phyloP scores from a whole-genome alignment of 1,284 basidiomycete genomes.

The Trichosporon sp. region DNA sequence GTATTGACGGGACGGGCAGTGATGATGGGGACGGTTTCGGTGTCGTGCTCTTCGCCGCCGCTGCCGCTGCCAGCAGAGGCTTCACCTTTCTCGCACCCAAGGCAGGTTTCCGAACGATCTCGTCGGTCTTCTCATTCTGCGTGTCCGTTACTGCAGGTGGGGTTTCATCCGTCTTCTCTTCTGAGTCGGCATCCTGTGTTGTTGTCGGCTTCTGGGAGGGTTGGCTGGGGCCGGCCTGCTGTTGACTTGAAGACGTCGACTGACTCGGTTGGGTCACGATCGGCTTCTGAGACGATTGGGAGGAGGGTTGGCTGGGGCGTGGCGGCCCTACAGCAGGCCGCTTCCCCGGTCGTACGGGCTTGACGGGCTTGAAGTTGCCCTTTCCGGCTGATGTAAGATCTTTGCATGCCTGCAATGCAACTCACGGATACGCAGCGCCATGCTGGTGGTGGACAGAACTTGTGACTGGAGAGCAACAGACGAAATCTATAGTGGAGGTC shows the following conservation, averaged over 20 bases:
- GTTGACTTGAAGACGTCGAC: background rate
- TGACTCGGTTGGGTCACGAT: background rate
- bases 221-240: background rate
- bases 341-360: constrained; percentile 30
- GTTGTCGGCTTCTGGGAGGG: background rate
- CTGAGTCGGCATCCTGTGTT: background rate
- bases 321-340: constrained; percentile 20
- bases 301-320: background rate
- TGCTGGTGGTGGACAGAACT: constrained; percentile 9
- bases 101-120: background rate
- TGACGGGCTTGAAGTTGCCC: constrained; percentile 43
- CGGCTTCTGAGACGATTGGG: constrained; percentile 3
- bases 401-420: background rate
- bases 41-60: constrained; percentile 12
- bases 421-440: constrained; percentile 39
- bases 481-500: constrained; percentile 18
- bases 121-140: constrained; percentile 12
- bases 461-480: background rate
- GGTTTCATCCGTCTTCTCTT: background rate
- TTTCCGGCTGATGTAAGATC: constrained; percentile 34
- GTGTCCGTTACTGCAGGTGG: no score
- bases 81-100: constrained; percentile 17
- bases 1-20: background rate
- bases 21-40: constrained; percentile 1
- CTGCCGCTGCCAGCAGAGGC: background rate